phyloP scores from a whole-genome alignment of 805 yeast genomes.

The Candida insectalens region DNA sequence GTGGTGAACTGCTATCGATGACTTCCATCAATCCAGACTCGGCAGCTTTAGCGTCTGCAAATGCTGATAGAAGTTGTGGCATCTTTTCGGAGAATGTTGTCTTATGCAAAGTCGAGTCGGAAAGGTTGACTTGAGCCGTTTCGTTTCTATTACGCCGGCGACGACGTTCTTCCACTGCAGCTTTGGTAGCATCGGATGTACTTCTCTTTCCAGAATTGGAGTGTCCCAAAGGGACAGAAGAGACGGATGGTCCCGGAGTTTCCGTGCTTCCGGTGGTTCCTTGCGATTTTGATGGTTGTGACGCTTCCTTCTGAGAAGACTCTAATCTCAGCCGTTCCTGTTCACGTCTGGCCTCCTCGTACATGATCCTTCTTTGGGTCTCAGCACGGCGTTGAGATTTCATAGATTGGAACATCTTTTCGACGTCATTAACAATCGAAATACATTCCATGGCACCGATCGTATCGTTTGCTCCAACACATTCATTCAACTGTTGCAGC shows the following conservation, averaged over 20 bases:
- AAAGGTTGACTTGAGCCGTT: conserved; percentile 5
- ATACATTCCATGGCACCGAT: conserved; percentile 57
- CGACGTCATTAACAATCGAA: conserved; percentile 59
- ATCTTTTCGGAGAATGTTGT: conserved; percentile 54
- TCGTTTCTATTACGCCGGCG: conserved; percentile 5
- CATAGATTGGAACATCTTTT: conserved; percentile 60
- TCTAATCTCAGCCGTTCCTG: not conserved
- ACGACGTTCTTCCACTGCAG: conserved; percentile 9
- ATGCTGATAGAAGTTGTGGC: conserved; percentile 59
- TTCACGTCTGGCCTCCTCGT: conserved; percentile 1
- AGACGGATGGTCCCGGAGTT: not conserved
- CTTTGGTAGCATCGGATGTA: not conserved
- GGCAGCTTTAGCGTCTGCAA: conserved; percentile 48
- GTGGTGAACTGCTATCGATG: not conserved
- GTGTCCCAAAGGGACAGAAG: too few relatives aligned
- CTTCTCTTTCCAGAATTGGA: too few relatives aligned
- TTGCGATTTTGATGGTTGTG: not conserved
- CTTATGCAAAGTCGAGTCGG: conserved; percentile 30
- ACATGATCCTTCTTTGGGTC: conserved; percentile 3
- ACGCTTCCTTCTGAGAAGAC: not conserved
- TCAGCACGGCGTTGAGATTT: conserved; percentile 15
- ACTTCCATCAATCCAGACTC: conserved; percentile 2
- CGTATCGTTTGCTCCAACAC: conserved; percentile 43
- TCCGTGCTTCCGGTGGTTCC: not conserved
- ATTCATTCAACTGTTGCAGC: conserved; percentile 45